Conservation (phyloP, 257 asterid species). For the Galeopsis tetrahit region DNA sequence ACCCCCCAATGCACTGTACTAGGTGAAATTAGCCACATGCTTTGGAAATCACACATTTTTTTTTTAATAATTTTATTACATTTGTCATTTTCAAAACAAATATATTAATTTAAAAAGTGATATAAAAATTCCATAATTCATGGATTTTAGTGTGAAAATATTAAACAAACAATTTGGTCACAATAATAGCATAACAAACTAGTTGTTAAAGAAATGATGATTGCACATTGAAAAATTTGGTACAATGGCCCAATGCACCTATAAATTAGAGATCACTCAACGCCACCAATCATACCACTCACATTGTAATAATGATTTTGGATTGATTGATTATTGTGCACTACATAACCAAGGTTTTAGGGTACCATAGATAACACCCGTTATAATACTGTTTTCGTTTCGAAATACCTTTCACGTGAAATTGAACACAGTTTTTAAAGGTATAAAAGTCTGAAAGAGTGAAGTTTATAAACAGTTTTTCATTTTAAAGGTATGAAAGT, state of each 20-base stretch:
- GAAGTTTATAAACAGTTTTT: too few species aligned
- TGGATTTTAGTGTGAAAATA: not conserved
- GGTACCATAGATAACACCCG: too few species aligned
- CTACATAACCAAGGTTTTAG: too few species aligned
- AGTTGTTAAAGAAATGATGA: constrained; percentile 27
- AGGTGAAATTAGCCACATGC: not conserved
- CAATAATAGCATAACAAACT: constrained; percentile 16
- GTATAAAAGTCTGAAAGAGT: too few species aligned
- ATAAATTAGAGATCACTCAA: constrained; percentile 13
- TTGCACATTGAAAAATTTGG: constrained; percentile 32
- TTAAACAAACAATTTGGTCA: constrained; percentile 18
- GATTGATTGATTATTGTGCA: too few species aligned
- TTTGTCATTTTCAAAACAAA: too few species aligned
- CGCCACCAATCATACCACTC: constrained; percentile 28
- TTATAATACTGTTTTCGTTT: too few species aligned
- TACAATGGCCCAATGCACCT: constrained; percentile 33
- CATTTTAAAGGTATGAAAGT: too few species aligned
- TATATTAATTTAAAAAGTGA: too few species aligned
- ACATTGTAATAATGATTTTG: not conserved
- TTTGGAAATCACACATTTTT: not conserved
- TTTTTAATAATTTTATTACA: too few species aligned
- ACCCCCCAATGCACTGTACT: not conserved
- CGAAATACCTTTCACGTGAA: too few species aligned
- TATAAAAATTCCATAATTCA: not conserved
- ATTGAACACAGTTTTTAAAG: too few species aligned